These are phyloP conservation scores for Bipolaris gigantea DNA, from an alignment of 2,329 filamentous ascomycete genomes.

Conservation along the genomic window DNA sequence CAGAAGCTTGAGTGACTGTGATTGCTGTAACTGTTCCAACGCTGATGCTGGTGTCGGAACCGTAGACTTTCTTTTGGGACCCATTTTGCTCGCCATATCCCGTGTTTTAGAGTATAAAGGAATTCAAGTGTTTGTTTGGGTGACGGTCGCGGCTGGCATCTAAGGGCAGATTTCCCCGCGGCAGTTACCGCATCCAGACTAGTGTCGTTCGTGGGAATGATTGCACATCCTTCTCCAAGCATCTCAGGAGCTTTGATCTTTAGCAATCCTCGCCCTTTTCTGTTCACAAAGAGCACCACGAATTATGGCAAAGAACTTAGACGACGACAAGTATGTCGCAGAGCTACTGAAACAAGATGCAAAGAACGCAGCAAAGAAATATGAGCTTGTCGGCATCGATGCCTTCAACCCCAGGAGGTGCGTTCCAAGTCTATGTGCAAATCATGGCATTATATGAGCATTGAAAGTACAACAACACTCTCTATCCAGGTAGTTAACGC, in stretches of 20 bases:
- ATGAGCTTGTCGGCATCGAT: slow-evolving; percentile 73
- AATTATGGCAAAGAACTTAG: slow-evolving; percentile 27
- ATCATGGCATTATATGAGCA: slow-evolving; percentile 5
- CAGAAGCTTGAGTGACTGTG: slow-evolving; percentile 70
- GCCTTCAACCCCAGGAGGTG: slow-evolving; percentile 63
- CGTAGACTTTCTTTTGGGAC: slow-evolving; percentile 28
- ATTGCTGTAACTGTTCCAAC: slow-evolving; percentile 59
- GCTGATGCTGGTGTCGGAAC: slow-evolving; percentile 33
- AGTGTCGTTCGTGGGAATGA: slow-evolving; percentile 4
- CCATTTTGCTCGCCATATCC: slow-evolving; percentile 24
- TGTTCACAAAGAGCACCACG: not conserved
- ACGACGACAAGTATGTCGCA: slow-evolving; percentile 77
- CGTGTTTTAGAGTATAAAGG: slow-evolving; percentile 4
- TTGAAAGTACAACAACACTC: slow-evolving; percentile 10
- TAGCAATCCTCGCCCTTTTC: not conserved
- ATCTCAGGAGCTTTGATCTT: not conserved
- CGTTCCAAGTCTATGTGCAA: slow-evolving; percentile 19
- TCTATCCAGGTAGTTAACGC: not conserved
- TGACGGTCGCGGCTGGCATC: slow-evolving; percentile 10
- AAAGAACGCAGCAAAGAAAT: slow-evolving; percentile 69
- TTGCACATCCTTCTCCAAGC: slow-evolving; percentile 3
- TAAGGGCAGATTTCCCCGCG: slow-evolving; percentile 26
- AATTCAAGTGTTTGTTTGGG: slow-evolving; percentile 36
- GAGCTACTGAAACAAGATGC: slow-evolving; percentile 80
- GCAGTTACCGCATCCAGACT: slow-evolving; percentile 19